Evolutionary conservation across 2,329 filamentous ascomycete genomes (phyloP).

Genomic region (Chaetomiaceae sp.): DNA sequence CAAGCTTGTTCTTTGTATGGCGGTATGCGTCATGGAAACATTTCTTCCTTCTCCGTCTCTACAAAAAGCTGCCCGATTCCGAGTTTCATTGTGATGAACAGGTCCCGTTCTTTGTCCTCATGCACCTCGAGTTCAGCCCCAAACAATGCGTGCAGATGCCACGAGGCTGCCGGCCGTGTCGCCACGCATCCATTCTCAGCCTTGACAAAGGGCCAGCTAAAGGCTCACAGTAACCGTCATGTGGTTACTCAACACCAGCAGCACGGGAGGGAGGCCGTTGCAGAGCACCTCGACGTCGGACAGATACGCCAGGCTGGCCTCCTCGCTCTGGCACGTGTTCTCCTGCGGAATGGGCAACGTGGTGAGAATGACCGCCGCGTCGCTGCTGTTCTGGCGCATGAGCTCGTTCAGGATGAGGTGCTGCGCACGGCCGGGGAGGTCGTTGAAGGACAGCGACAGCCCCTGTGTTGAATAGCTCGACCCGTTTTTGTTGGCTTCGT

Average conservation of each 20-base stretch:
- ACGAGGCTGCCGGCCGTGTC: neutral
- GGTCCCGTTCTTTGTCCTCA: constrained; percentile 15
- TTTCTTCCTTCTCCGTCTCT: neutral
- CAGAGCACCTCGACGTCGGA: constrained; percentile 75
- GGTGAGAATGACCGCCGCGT: constrained; percentile 76
- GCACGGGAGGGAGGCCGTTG: constrained; percentile 66
- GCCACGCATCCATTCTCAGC: neutral
- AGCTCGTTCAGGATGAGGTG: constrained; percentile 84
- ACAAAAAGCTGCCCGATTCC: neutral
- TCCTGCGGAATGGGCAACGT: constrained; percentile 78
- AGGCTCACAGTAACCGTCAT: constrained; percentile 83
- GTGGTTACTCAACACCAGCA: constrained; percentile 81
- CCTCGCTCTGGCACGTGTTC: constrained; percentile 67
- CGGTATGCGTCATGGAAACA: neutral
- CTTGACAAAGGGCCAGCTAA: constrained; percentile 30
- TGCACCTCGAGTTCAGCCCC: neutral
- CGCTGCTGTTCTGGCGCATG: constrained; percentile 61
- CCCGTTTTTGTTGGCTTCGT: constrained; percentile 31
- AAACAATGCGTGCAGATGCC: constrained; percentile 12
- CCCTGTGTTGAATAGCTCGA: constrained; percentile 55
- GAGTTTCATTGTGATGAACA: constrained; percentile 6
- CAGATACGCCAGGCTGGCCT: constrained; percentile 68
- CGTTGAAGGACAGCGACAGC: constrained; percentile 76
- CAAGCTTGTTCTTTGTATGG: constrained; percentile 16
- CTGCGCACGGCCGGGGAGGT: constrained; percentile 77